These are phyloP conservation scores for Chaetomium tenue DNA, from an alignment of 495 filamentous ascomycete genomes.

Conservation along the genomic window DNA sequence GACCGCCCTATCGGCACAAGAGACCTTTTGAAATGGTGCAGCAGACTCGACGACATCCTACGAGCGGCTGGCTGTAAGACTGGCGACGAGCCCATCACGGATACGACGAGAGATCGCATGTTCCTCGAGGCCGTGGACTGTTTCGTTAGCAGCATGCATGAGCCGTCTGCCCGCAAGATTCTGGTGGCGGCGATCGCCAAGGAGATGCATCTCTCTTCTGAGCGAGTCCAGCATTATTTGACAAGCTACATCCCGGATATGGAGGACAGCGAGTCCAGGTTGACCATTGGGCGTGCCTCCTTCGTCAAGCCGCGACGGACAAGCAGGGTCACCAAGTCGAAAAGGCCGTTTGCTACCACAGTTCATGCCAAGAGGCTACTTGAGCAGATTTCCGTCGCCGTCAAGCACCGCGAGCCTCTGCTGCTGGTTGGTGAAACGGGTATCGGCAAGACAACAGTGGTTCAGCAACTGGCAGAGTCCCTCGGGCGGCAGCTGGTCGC, in stretches of 20 bases:
- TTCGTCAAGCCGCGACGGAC: constrained; percentile 48
- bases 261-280: constrained; percentile 53
- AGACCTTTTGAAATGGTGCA: constrained; percentile 89
- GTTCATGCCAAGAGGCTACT: constrained; percentile 66
- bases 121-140: constrained; percentile 89
- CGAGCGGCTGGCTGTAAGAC: constrained; percentile 60
- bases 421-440: constrained; percentile 96
- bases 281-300: constrained; percentile 67
- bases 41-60: constrained; percentile 63
- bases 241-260: constrained; percentile 64
- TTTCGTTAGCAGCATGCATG: constrained; percentile 77
- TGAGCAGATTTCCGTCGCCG: constrained; percentile 80
- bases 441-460: constrained; percentile 93
- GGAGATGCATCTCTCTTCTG: constrained; percentile 78
- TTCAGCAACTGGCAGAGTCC: constrained; percentile 84
- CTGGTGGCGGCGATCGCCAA: constrained; percentile 71
- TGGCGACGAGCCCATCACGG: constrained; percentile 70
- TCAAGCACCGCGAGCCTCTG: constrained; percentile 81
- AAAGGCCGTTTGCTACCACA: constrained; percentile 69
- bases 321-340: constrained; percentile 45
- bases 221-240: constrained; percentile 69
- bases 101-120: constrained; percentile 73
- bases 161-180: constrained; percentile 55
- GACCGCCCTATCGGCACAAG: constrained; percentile 66
- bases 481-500: constrained; percentile 80